Evolutionary conservation across 2,329 filamentous ascomycete genomes (phyloP), one percentile per base, ranked within the genome.

Genomic region (Lecanicillium sp.): DNA sequence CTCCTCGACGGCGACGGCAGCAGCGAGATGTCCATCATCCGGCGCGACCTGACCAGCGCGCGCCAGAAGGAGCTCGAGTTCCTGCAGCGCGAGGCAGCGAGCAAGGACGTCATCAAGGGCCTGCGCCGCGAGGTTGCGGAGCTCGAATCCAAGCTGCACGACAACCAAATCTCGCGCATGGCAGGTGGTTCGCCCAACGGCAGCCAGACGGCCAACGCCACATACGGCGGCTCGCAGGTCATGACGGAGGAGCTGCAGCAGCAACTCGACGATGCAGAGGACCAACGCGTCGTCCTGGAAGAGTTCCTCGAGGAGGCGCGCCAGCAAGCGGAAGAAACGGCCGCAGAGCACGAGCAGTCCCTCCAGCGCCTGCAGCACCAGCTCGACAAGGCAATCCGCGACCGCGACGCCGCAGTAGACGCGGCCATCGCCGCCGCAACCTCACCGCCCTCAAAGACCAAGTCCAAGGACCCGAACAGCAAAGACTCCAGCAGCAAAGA

Each of bases 21-120:
- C 52, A 68, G 71, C 52, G 81, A 86, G 52, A 56, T 86, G 15
- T 80, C 78, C 9, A 61, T 78, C 20, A 68, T 87, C 33, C 79
- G 79, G 20, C 77, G 77, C 35, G 82, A 84, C 56, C 69, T 89
- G 6, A 73, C 78, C 2, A 74, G 75, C 26, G 77, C 83, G 4
- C 76, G 83, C n/a, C 75, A 81, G 58, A 84, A 80, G 54, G 84
- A 88, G 55, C 74, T 78, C 14, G 75, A 81, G 15, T 74, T 81
- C 44, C 65, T 84, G 24, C 78, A 86, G 56, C 79, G 81, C n/a
- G 85, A 87, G 58, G 68, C 74, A 9, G 64, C 76, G 6, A 78
- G 84, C 54, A 84, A 81, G 55, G 77, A 84, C 24, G 67, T 71
- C 2, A 71, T 84, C 50, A 82, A 83, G 51, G 69, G 71, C 17